phyloP scores from a whole-genome alignment of 768 basidiomycete species.

The Cystofilobasidium bisporidii region DNA sequence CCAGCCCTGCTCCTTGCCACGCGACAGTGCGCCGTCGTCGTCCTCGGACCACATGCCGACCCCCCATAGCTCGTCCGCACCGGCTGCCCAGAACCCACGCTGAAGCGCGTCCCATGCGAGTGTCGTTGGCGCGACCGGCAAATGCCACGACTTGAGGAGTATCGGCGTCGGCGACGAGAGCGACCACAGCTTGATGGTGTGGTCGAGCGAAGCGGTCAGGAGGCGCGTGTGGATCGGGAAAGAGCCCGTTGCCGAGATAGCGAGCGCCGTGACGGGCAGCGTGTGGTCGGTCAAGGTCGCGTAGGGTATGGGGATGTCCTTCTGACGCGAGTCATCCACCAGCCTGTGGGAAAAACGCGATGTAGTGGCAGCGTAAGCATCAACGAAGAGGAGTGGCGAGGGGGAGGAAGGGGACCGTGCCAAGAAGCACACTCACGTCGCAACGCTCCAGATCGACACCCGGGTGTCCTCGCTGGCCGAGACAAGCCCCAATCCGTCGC shows the following conservation, averaged over 20 bases:
- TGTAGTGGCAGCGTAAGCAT: background rate
- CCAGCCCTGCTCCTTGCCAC: slow-evolving; percentile 21
- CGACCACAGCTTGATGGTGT: slow-evolving; percentile 60
- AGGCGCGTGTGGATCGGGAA: slow-evolving; percentile 63
- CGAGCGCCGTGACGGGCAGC: slow-evolving; percentile 71
- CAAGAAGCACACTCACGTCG: no score
- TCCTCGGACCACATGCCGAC: slow-evolving; percentile 21
- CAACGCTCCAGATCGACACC: slow-evolving; percentile 77
- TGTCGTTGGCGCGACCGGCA: slow-evolving; percentile 19
- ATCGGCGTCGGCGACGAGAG: slow-evolving; percentile 18
- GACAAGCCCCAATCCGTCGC: slow-evolving; percentile 66
- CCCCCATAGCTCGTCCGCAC: slow-evolving; percentile 25
- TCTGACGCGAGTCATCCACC: slow-evolving; percentile 62
- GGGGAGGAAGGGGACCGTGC: slow-evolving; percentile 35
- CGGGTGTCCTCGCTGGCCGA: slow-evolving; percentile 87
- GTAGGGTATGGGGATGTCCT: slow-evolving; percentile 64
- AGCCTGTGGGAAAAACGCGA: slow-evolving; percentile 47
- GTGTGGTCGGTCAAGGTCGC: slow-evolving; percentile 84
- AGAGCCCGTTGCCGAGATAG: slow-evolving; percentile 59
- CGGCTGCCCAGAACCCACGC: slow-evolving; percentile 26
- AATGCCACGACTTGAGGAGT: slow-evolving; percentile 25
- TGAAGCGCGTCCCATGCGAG: slow-evolving; percentile 22
- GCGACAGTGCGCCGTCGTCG: slow-evolving; percentile 8
- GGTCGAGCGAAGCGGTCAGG: slow-evolving; percentile 74
- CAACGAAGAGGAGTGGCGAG: background rate